Percentiles rank a stretch among this genome's conserved stretches.
These are phyloP conservation scores for Zasmidium cellare DNA, from an alignment of 2,329 filamentous ascomycete species.

Conservation along the genomic window DNA sequence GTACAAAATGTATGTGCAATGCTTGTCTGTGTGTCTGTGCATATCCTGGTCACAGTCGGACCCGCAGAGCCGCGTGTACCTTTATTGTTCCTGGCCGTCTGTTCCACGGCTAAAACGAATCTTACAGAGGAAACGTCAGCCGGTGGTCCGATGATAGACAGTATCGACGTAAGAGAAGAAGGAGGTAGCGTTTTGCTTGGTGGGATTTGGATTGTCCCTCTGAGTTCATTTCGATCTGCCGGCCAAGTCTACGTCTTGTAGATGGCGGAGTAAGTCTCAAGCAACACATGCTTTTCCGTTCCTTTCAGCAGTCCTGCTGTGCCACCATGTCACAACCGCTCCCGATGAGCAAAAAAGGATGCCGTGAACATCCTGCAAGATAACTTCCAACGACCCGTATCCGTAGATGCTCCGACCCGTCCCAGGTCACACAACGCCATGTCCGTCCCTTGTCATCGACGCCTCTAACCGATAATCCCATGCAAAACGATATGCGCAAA, in stretches of 20 bases:
- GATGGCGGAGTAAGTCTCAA: not conserved
- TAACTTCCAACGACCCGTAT: not conserved
- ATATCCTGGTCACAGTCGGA: too few species aligned
- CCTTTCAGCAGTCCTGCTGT: not conserved
- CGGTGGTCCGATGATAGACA: too few species aligned
- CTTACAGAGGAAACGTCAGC: too few species aligned
- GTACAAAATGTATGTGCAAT: too few species aligned
- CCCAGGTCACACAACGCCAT: constrained; percentile 1
- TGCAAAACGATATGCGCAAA: constrained; percentile 1
- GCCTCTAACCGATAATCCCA: constrained; percentile 6
- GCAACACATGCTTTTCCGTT: not conserved
- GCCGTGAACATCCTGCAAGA: not conserved
- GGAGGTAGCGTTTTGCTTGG: too few species aligned
- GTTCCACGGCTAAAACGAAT: too few species aligned
- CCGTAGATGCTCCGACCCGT: not conserved
- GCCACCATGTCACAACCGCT: not conserved
- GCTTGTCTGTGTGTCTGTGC: too few species aligned
- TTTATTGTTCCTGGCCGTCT: too few species aligned
- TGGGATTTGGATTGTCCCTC: too few species aligned
- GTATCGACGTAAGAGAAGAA: too few species aligned
- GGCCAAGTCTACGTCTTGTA: not conserved
- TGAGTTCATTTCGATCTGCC: too few species aligned
- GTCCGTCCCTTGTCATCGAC: constrained; percentile 4
- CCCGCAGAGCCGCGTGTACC: too few species aligned
- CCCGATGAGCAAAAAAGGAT: not conserved